Evolutionary conservation across 345 rosid species (phyloP), one percentile per base, ranked within the genome.

Genomic region (Barbarea vulgaris): DNA sequence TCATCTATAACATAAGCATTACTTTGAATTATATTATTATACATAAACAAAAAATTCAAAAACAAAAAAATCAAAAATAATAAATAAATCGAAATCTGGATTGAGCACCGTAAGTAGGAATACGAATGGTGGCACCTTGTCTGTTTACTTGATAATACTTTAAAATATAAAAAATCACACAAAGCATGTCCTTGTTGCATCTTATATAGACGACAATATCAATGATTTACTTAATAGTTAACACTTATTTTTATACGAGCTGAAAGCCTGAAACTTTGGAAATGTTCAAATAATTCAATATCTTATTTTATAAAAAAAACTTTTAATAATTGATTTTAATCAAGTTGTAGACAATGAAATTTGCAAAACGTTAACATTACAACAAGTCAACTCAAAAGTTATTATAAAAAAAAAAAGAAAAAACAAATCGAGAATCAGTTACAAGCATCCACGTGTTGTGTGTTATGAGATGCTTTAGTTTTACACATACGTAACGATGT

Each of bases 291-390:
- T 41, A 53, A 6, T 30, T 13, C 13, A 1, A 21, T 28, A 41
- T 1, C 14, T 37, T 46, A 64, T 9, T 9, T n/a, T 7, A 0
- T 19, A 27, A 46, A 30, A 30, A 55, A 28, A 47, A 42, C 27
- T 47, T 64, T 64, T 17, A 63, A 63, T 52, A 52, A 61, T 51
- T 17, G 61, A 72, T 48, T 2, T 8, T 4, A 27, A 33, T 46
- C 36, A 70, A 59, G 59, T 17, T 22, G 75, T 34, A 34, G 37
- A 71, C 58, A 34, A 60, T 34, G 50, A 71, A 71, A 50, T 34
- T 1, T 60, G 4, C 27, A 36, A 58, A 60, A 60, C 51, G 39
- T 60, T 39, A 22, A 59, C n/a, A 70, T n/a, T 37, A 37, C 22
- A 51, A 21, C 67, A 67, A 24, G 61, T 50, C 60, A 72, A 53